Conservation (phyloP, 2,329 filamentous ascomycete species). For the Aquanectria penicillioides region DNA sequence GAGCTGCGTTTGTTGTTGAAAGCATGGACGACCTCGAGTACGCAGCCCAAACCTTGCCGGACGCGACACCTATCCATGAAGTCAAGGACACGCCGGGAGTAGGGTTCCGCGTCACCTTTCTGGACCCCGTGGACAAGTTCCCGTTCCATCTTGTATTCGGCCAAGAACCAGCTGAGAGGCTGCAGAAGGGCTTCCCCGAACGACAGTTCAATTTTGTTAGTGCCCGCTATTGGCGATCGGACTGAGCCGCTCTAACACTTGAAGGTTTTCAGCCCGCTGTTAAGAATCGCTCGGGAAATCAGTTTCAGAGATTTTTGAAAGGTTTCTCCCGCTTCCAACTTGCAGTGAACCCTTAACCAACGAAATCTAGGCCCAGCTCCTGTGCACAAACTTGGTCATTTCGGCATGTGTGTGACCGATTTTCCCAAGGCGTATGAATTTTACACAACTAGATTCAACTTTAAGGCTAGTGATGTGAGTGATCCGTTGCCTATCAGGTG, state of each 20-base stretch:
- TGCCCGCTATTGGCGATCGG: too few relatives aligned
- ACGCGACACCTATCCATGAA: conserved; percentile 59
- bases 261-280: neutral
- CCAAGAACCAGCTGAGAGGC: conserved; percentile 54
- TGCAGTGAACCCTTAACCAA: too few relatives aligned
- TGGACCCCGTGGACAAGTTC: conserved; percentile 64
- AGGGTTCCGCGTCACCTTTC: conserved; percentile 62
- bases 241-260: neutral
- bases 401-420: conserved; percentile 63
- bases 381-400: conserved; percentile 65
- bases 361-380: too few relatives aligned
- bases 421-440: conserved; percentile 61
- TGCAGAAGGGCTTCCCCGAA: conserved; percentile 49
- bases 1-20: conserved; percentile 67
- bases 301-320: neutral
- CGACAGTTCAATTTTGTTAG: conserved; percentile 55
- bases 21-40: conserved; percentile 63
- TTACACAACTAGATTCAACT: conserved; percentile 61
- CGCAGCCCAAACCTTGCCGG: conserved; percentile 58
- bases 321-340: too few relatives aligned
- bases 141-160: conserved; percentile 68
- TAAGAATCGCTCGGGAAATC: neutral
- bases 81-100: conserved; percentile 60
- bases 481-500: too few relatives aligned
- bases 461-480: conserved; percentile 56